Base-by-base conservation (phyloP, 116 monocot species). In the Posidonia oceanica region DNA sequence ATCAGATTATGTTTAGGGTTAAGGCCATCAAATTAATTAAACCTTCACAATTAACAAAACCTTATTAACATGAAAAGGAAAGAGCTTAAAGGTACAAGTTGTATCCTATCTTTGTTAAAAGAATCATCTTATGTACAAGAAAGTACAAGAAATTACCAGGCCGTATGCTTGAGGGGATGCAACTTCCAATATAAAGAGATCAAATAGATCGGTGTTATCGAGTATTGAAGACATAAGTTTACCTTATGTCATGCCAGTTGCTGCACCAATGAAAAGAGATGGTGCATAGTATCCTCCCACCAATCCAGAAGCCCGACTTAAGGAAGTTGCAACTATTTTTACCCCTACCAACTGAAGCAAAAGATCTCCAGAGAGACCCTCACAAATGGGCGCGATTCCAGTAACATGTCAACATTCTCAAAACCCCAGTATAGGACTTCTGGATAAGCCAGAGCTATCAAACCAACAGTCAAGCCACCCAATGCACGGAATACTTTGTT, bases 271-370 rank as follows among this genome's bases (percentile, higher is more conserved):
- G 75, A 94, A 90, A 71, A 94, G 83, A n/a, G 91, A 94, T 20
- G 94, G 90, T n/a, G 94, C 94, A 79, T 94, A 91, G 71, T 94
- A 94, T 54, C 94, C 94, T 36, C 94, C 94, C 14, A 94, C 94
- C 75, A 94, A 70, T 68, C 94, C 94, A 63, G 88, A 88, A 74
- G 91, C 90, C 40, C 94, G 79, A 59, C 83, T 67, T 59, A 94
- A 77, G 14, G 87, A 85, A 69, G 85, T 94, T 14, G 90, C 91
- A 55, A 88, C 17, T 67, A 90, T 90, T 77, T 94, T 94, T 12
- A 86, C 80, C 55, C 87, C 94, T 62, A 94, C 82, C 68, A 94
- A 82, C 75, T 94, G 88, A 82, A 94, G 60, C 72, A 94, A 75
- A 44, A 84, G 64, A 48, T 70, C 69, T 42, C 77, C 79, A 69